phyloP scores from a whole-genome alignment of 2,329 filamentous ascomycete genomes.

The Aspergillus caelatus region DNA sequence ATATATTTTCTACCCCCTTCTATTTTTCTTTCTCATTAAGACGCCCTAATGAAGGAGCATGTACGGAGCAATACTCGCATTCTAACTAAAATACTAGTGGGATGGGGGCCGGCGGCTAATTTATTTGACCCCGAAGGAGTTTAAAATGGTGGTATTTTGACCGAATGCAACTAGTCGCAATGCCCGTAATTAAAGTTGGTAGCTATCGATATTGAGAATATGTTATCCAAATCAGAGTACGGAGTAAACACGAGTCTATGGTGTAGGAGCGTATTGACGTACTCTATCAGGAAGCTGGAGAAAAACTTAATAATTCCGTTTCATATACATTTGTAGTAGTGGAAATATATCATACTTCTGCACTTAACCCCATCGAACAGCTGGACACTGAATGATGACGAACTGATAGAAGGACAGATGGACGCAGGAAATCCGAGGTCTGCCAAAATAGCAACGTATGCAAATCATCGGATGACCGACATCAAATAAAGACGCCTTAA shows the following conservation, averaged over 20 bases:
- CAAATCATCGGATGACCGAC: slow-evolving; percentile 6
- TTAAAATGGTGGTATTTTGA: background rate
- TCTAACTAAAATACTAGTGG: background rate
- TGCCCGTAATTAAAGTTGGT: background rate
- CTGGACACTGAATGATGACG: background rate
- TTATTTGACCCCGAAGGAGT: background rate
- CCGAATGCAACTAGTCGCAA: background rate
- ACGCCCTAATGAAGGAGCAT: background rate
- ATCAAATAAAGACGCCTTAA: slow-evolving; percentile 1
- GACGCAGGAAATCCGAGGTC: background rate
- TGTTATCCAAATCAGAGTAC: background rate
- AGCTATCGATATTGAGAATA: background rate
- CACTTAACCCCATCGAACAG: background rate
- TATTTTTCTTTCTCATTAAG: background rate
- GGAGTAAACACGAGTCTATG: background rate
- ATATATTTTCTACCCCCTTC: background rate
- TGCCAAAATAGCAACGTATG: background rate
- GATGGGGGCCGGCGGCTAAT: slow-evolving; percentile 1
- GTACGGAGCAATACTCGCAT: background rate
- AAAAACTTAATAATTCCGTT: background rate
- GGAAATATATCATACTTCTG: background rate
- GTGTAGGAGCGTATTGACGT: background rate
- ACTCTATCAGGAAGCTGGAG: background rate
- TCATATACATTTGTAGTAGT: background rate
- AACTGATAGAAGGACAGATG: background rate